Evolutionary conservation across 148 eudicot species (phyloP).

Genomic region (Linanthus parryae): DNA sequence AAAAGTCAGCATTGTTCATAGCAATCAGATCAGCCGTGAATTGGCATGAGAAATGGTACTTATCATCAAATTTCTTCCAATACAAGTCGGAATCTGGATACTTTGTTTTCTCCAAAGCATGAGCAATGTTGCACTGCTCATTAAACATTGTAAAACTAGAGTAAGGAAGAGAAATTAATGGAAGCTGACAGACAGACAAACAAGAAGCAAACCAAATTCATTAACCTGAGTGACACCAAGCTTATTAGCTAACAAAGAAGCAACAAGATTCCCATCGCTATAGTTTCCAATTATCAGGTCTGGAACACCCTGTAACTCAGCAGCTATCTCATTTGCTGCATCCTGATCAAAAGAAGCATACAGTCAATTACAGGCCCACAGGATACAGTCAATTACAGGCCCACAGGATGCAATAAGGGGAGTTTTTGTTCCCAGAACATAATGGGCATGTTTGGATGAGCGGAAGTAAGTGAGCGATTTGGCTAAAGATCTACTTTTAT

Average conservation of each 20-base stretch:
- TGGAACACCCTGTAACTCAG: constrained; percentile 24
- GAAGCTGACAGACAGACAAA: neutral
- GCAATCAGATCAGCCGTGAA: constrained; percentile 25
- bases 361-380: neutral
- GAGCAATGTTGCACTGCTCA: constrained; percentile 24
- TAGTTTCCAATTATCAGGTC: constrained; percentile 26
- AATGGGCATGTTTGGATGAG: too few relatives aligned
- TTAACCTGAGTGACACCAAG: constrained; percentile 20
- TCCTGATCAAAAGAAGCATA: constrained; percentile 13
- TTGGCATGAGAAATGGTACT: constrained; percentile 26
- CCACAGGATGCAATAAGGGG: too few relatives aligned
- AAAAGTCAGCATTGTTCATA: constrained; percentile 24
- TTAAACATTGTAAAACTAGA: neutral
- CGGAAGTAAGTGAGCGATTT: too few relatives aligned
- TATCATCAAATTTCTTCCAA: constrained; percentile 24
- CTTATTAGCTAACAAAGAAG: constrained; percentile 20
- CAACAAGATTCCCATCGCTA: constrained; percentile 27
- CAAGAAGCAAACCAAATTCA: neutral
- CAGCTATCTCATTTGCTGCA: constrained; percentile 23
- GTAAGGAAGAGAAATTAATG: neutral
- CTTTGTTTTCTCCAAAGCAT: constrained; percentile 26
- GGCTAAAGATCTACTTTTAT: too few relatives aligned
- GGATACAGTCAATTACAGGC: too few relatives aligned
- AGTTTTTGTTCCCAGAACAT: too few relatives aligned
- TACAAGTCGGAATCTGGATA: constrained; percentile 25